Evolutionary conservation across 176 grass and related monocot species (phyloP).

Genomic region (Puccinellia tenuiflora): DNA sequence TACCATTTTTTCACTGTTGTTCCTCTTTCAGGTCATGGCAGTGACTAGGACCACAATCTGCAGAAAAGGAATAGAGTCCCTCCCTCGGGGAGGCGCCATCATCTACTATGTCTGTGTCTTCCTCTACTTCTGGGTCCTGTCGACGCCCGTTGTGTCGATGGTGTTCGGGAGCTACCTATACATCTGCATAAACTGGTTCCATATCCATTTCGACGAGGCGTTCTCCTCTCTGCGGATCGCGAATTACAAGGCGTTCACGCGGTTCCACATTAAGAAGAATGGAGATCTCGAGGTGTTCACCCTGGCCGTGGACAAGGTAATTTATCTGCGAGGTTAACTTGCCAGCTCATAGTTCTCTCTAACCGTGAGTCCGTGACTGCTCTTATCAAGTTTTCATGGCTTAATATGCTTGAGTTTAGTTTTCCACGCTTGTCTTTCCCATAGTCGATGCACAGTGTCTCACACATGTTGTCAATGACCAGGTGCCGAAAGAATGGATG

Average conservation of each 20-base stretch:
- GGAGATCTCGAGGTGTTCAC: conserved; percentile 91
- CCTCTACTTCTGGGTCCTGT: conserved; percentile 93
- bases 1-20: not conserved
- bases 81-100: conserved; percentile 76
- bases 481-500: conserved; percentile 97
- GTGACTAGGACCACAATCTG: conserved; percentile 84
- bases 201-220: conserved; percentile 95
- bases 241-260: conserved; percentile 88
- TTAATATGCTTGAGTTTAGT: not conserved
- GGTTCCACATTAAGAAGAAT: conserved; percentile 74
- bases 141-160: conserved; percentile 87
- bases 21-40: conserved; percentile 73
- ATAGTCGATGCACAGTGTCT: not conserved
- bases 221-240: conserved; percentile 95
- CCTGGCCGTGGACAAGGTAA: conserved; percentile 86
- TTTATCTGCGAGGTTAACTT: not conserved
- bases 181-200: conserved; percentile 94
- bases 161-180: conserved; percentile 96
- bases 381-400: not conserved
- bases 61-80: conserved; percentile 74
- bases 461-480: conserved; percentile 2
- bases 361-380: not conserved
- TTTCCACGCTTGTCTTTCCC: not conserved
- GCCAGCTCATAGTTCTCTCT: not conserved
- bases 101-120: conserved; percentile 93